Evolutionary conservation across 495 filamentous ascomycete species (phyloP).

Genomic region (Podospora conica): DNA sequence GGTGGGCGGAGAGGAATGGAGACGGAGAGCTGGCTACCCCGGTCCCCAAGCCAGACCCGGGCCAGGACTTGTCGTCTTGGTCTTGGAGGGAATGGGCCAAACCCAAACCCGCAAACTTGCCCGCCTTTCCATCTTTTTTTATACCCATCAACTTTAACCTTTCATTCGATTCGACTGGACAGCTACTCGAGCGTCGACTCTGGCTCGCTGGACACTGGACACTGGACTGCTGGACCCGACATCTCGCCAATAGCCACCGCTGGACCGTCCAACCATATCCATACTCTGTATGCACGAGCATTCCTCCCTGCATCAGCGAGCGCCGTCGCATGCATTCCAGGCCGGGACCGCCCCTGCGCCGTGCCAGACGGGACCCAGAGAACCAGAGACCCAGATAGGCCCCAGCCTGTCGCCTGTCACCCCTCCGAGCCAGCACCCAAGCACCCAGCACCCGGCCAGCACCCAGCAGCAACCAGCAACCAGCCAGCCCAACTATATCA

Average conservation of each 20-base stretch:
- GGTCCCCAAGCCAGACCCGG: neutral
- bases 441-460: neutral
- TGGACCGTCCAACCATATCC: slow-evolving; percentile 25
- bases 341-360: slow-evolving; percentile 1
- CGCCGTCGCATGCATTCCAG: slow-evolving; percentile 36
- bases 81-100: slow-evolving; percentile 1
- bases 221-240: no score
- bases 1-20: neutral
- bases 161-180: no score
- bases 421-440: no score
- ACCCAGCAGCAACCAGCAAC: neutral
- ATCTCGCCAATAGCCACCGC: slow-evolving; percentile 16
- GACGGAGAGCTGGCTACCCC: neutral
- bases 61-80: no score
- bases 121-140: slow-evolving; percentile 17
- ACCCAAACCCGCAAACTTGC: slow-evolving; percentile 16
- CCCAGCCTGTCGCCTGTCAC: slow-evolving; percentile 11
- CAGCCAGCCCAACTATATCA: slow-evolving; percentile 49
- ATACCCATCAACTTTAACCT: slow-evolving; percentile 15
- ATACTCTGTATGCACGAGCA: slow-evolving; percentile 35
- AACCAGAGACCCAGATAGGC: neutral
- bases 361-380: no score
- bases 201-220: neutral
- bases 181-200: neutral
- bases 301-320: slow-evolving; percentile 33